Evolutionary conservation across 495 filamentous ascomycete genomes (phyloP).

Genomic region (Aspergillus campestris): DNA sequence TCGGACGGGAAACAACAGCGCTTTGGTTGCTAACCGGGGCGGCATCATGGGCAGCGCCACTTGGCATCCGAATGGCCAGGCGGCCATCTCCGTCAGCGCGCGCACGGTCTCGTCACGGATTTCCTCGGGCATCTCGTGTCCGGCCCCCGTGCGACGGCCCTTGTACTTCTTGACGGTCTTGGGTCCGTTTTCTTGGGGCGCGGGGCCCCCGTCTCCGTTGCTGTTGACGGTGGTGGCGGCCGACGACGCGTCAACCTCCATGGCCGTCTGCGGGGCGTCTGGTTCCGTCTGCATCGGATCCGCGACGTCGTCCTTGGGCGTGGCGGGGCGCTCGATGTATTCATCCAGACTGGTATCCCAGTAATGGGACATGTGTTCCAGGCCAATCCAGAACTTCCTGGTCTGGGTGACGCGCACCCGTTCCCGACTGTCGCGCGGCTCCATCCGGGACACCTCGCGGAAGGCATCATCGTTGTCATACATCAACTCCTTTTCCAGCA

Average conservation of each 20-base stretch:
- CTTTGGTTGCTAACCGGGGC: constrained; percentile 51
- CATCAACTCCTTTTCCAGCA: constrained; percentile 40
- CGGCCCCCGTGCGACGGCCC: constrained; percentile 51
- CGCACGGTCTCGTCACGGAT: constrained; percentile 62
- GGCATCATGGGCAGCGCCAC: constrained; percentile 52
- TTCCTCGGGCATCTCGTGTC: constrained; percentile 66
- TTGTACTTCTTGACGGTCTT: constrained; percentile 30
- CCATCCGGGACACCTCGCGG: constrained; percentile 37
- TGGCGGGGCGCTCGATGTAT: constrained; percentile 37
- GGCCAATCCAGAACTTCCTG: constrained; percentile 51
- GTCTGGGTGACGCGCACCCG: constrained; percentile 45
- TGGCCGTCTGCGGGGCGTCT: constrained; percentile 11
- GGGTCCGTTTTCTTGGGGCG: constrained; percentile 4
- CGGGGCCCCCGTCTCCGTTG: neutral
- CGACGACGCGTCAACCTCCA: constrained; percentile 26
- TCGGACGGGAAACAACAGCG: constrained; percentile 42
- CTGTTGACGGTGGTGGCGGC: neutral
- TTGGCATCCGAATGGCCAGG: constrained; percentile 74
- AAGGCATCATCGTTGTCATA: constrained; percentile 52
- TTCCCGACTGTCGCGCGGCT: constrained; percentile 29
- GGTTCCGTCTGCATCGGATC: constrained; percentile 20
- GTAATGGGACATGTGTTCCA: constrained; percentile 52
- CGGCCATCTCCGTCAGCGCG: constrained; percentile 67
- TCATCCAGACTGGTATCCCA: constrained; percentile 56
- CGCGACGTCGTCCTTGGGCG: constrained; percentile 8